These are phyloP conservation scores for Cryphonectria radicalis DNA, from an alignment of 2,329 filamentous ascomycete genomes.

Conservation along the genomic window DNA sequence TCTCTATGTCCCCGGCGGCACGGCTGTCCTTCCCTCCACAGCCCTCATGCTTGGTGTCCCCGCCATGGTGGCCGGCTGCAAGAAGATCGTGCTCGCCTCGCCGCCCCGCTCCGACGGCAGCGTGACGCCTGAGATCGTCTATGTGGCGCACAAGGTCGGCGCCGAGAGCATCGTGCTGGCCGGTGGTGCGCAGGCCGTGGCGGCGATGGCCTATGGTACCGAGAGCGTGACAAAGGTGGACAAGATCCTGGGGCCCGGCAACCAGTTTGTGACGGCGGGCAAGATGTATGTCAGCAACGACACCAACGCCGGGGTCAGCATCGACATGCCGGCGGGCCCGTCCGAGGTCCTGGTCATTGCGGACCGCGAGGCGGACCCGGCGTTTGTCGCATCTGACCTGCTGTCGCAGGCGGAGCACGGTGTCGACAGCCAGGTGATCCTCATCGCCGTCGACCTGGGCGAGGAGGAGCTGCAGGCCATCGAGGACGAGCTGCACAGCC, in stretches of 20 bases:
- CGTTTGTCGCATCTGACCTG: slow-evolving; percentile 93
- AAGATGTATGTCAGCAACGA: slow-evolving; percentile 99
- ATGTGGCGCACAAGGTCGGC: slow-evolving; percentile 94
- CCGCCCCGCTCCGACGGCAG: slow-evolving; percentile 88
- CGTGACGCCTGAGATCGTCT: slow-evolving; percentile 95
- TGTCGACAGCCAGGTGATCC: slow-evolving; percentile 91
- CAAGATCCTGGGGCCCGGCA: slow-evolving; percentile 96
- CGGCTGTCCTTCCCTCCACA: slow-evolving; percentile 94
- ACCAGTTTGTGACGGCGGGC: slow-evolving; percentile 96
- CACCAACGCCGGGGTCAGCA: slow-evolving; percentile 90
- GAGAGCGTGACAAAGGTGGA: slow-evolving; percentile 95
- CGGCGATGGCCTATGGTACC: slow-evolving; percentile 96
- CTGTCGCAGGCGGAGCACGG: slow-evolving; percentile 97
- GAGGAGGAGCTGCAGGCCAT: slow-evolving; percentile 78
- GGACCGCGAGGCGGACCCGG: slow-evolving; percentile 84
- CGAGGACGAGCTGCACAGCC: slow-evolving; percentile 86
- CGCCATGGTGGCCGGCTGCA: slow-evolving; percentile 95
- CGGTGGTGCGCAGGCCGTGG: slow-evolving; percentile 92
- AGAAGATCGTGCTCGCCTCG: slow-evolving; percentile 91
- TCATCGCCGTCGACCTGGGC: slow-evolving; percentile 80
- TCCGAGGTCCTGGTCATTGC: slow-evolving; percentile 97
- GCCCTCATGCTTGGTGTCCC: slow-evolving; percentile 98
- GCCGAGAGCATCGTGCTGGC: slow-evolving; percentile 95
- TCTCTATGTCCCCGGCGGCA: slow-evolving; percentile 93
- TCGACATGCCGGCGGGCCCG: slow-evolving; percentile 97